Conservation (phyloP, 2,329 filamentous ascomycete species). For the Tolypocladium guangdongense region DNA sequence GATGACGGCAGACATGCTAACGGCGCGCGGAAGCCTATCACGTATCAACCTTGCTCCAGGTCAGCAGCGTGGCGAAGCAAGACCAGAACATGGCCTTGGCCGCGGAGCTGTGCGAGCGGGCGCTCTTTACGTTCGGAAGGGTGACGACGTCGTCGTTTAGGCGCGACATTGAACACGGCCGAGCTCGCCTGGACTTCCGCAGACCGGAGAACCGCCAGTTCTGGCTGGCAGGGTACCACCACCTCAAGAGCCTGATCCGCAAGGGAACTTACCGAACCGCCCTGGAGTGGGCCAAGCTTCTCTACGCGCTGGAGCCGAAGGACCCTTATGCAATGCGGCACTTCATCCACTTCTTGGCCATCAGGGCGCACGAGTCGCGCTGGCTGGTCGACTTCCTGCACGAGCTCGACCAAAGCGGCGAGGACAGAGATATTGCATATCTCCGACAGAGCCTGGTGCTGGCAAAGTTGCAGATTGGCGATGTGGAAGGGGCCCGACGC, state of each 20-base stretch:
- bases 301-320: slow-evolving; percentile 61
- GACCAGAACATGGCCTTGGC: slow-evolving; percentile 80
- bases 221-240: slow-evolving; percentile 82
- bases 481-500: slow-evolving; percentile 52
- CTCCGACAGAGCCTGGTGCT: slow-evolving; percentile 67
- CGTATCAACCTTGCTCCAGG: slow-evolving; percentile 85
- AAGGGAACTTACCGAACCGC: slow-evolving; percentile 92
- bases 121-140: slow-evolving; percentile 87
- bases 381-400: slow-evolving; percentile 64
- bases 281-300: slow-evolving; percentile 83
- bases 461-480: slow-evolving; percentile 61
- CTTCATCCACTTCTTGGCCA: slow-evolving; percentile 70
- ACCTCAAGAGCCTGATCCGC: slow-evolving; percentile 73
- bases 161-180: slow-evolving; percentile 63
- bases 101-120: slow-evolving; percentile 79
- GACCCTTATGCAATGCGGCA: slow-evolving; percentile 81
- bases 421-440: slow-evolving; percentile 45
- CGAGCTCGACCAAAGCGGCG: slow-evolving; percentile 23
- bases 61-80: slow-evolving; percentile 84
- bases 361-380: slow-evolving; percentile 67
- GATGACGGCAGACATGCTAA: neutral
- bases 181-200: slow-evolving; percentile 69
- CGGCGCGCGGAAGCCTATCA: slow-evolving; percentile 55
- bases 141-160: slow-evolving; percentile 76
- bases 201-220: slow-evolving; percentile 85